Conservation (phyloP, 163 green algal genomes). For the Chloromonas sp. region DNA sequence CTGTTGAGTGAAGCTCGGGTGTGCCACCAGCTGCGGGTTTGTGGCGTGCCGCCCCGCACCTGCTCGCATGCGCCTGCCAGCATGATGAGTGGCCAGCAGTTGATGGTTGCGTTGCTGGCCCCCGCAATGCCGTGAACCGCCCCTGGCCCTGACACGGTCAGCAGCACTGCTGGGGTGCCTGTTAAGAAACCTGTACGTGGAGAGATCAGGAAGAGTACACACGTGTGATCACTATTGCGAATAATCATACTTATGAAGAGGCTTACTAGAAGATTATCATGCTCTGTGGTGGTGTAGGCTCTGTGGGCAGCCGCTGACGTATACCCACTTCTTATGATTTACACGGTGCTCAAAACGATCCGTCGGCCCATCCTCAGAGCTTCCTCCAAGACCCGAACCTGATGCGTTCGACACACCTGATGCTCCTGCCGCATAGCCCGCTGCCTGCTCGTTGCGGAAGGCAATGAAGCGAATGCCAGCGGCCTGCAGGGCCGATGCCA, state of each 20-base stretch:
- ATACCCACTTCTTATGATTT: no score
- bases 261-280: no score
- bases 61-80: slow-evolving; percentile 56
- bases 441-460: slow-evolving; percentile 77
- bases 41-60: background rate
- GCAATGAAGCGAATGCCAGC: slow-evolving; percentile 71
- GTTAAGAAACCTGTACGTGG: slow-evolving; percentile 59
- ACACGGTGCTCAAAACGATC: no score
- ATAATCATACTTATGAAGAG: no score
- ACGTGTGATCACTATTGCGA: background rate
- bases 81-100: slow-evolving; percentile 77
- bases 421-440: slow-evolving; percentile 67
- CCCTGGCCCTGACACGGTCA: slow-evolving; percentile 77
- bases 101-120: slow-evolving; percentile 59
- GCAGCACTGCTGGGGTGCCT: slow-evolving; percentile 60
- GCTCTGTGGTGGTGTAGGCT: no score
- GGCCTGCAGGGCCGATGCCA: slow-evolving; percentile 57
- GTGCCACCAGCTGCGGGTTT: no score
- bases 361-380: no score
- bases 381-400: no score
- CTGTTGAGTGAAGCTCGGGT: no score
- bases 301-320: no score
- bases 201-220: background rate
- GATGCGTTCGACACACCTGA: background rate
- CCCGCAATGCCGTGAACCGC: slow-evolving; percentile 72